Evolutionary conservation across 352 stramenopile species (phyloP).

Genomic region (Globisporangium cylindrosporum): DNA sequence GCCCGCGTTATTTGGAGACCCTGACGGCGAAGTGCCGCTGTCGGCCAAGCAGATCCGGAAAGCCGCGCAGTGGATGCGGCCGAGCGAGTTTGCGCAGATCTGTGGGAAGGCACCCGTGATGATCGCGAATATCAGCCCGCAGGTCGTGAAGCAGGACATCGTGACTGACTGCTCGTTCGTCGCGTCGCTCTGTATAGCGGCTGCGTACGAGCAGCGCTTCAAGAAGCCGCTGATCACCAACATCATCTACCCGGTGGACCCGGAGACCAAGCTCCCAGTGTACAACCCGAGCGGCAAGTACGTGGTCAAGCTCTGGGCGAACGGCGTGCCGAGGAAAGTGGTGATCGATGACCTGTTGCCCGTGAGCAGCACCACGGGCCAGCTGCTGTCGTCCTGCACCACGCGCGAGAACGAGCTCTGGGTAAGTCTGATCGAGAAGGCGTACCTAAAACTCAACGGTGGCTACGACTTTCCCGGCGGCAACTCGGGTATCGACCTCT

Average conservation of each 20-base stretch:
- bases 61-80: constrained; percentile 59
- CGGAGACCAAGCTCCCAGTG: constrained; percentile 45
- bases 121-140: constrained; percentile 67
- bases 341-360: constrained; percentile 95
- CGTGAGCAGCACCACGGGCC: constrained; percentile 60
- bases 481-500: constrained; percentile 97
- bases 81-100: constrained; percentile 47
- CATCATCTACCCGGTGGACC: constrained; percentile 94
- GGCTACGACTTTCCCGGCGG: constrained; percentile 97
- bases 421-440: constrained; percentile 98
- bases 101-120: constrained; percentile 61
- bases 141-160: constrained; percentile 85
- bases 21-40: constrained; percentile 60
- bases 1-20: constrained; percentile 56
- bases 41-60: constrained; percentile 73
- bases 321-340: constrained; percentile 92
- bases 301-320: constrained; percentile 96
- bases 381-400: constrained; percentile 83
- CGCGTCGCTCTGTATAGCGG: constrained; percentile 89
- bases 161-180: constrained; percentile 94
- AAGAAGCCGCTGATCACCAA: constrained; percentile 91
- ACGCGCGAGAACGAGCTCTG: constrained; percentile 82
- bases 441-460: constrained; percentile 97
- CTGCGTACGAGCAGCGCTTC: constrained; percentile 90
- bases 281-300: constrained; percentile 96